Evolutionary conservation across 768 basidiomycete species (phyloP).

Genomic region (Asterophora lycoperdoides): DNA sequence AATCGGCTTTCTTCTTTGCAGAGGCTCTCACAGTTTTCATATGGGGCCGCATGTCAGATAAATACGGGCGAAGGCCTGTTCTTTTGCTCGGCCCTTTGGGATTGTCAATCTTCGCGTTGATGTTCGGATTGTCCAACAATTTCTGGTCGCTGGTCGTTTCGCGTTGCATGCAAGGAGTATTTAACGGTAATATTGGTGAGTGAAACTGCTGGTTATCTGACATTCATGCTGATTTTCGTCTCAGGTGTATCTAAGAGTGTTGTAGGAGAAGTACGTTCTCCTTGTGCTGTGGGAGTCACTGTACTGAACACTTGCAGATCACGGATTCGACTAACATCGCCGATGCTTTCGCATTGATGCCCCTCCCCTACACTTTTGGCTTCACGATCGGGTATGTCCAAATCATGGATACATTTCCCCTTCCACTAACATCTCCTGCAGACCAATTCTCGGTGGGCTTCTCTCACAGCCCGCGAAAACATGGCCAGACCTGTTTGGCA

Average conservation of each 20-base stretch:
- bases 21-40: slow-evolving; percentile 29
- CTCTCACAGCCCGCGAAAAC: slow-evolving; percentile 28
- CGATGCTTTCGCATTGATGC: slow-evolving; percentile 25
- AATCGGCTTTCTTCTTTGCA: slow-evolving; percentile 33
- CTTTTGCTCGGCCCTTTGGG: slow-evolving; percentile 32
- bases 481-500: slow-evolving; percentile 27
- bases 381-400: slow-evolving; percentile 21
- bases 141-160: slow-evolving; percentile 18
- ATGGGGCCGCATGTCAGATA: slow-evolving; percentile 34
- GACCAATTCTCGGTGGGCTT: slow-evolving; percentile 45
- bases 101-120: slow-evolving; percentile 26
- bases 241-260: slow-evolving; percentile 19
- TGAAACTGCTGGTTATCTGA: slow-evolving; percentile 1
- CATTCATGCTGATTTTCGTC: neutral
- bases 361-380: slow-evolving; percentile 26
- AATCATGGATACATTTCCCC: neutral
- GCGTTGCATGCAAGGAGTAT: slow-evolving; percentile 14
- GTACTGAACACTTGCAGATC: slow-evolving; percentile 14
- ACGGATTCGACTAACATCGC: slow-evolving; percentile 26
- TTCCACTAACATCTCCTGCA: slow-evolving; percentile 19
- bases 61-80: slow-evolving; percentile 30
- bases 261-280: slow-evolving; percentile 15
- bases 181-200: slow-evolving; percentile 29
- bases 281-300: neutral
- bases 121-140: slow-evolving; percentile 31